phyloP scores from a whole-genome alignment of 2,329 filamentous ascomycete species.

The Cercospora zeina region DNA sequence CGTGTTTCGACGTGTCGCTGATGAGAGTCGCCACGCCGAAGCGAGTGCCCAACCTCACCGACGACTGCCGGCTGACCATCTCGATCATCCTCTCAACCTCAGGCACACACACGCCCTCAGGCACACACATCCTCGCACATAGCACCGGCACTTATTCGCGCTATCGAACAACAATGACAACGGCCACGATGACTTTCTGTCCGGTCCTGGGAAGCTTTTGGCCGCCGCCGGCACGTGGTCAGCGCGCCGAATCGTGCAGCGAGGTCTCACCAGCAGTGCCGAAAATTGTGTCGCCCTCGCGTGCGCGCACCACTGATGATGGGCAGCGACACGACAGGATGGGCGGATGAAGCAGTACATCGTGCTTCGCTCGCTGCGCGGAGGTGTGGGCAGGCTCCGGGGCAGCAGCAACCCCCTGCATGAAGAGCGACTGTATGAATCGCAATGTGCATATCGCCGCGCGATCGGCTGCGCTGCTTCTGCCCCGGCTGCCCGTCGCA shows the following conservation, averaged over 20 bases:
- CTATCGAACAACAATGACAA: not conserved
- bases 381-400: not conserved
- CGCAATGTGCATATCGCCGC: slow-evolving; percentile 5
- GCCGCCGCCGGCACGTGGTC: not conserved
- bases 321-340: not conserved
- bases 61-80: too few species aligned
- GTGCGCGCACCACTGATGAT: too few species aligned
- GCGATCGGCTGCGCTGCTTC: not conserved
- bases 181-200: not conserved
- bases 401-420: not conserved
- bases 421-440: slow-evolving; percentile 8
- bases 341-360: too few species aligned
- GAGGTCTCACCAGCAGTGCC: not conserved
- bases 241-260: not conserved
- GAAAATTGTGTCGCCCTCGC: not conserved
- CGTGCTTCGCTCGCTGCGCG: too few species aligned
- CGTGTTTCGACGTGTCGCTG: not conserved
- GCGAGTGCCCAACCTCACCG: not conserved
- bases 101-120: too few species aligned
- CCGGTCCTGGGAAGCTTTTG: not conserved
- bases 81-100: too few species aligned
- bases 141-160: too few species aligned
- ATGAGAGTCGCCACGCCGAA: not conserved
- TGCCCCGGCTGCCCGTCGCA: not conserved
- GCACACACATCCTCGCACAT: too few species aligned